Evolutionary conservation across 2,329 filamentous ascomycete species (phyloP).

Genomic region (Talaromyces sp.): DNA sequence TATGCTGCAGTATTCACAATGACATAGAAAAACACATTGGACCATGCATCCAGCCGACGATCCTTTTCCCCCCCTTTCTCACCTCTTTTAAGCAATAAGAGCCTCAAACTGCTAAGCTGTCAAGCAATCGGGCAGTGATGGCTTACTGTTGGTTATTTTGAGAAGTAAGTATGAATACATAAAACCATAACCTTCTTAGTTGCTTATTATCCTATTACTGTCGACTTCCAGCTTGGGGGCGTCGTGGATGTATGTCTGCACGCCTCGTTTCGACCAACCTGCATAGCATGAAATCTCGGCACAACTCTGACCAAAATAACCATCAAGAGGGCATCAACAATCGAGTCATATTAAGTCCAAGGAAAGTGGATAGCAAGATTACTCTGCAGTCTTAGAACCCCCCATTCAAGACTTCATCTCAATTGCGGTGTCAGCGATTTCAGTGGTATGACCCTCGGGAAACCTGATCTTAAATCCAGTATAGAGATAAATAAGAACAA

Average conservation of each 20-base stretch:
- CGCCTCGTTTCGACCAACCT: background rate
- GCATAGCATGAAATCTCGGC: background rate
- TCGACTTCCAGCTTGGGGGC: too few relatives aligned
- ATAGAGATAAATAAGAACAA: slow-evolving; percentile 18
- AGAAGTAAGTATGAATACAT: too few relatives aligned
- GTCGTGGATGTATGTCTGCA: background rate
- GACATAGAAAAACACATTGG: too few relatives aligned
- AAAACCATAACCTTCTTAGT: too few relatives aligned
- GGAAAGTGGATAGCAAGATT: background rate
- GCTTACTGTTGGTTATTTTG: too few relatives aligned
- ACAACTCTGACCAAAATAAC: background rate
- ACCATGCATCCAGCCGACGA: too few relatives aligned
- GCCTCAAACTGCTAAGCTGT: too few relatives aligned
- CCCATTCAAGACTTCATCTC: background rate
- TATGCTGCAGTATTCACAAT: too few relatives aligned
- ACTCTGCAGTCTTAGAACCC: background rate
- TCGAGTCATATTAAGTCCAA: background rate
- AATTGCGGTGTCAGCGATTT: background rate
- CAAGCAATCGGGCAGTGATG: too few relatives aligned
- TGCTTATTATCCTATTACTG: too few relatives aligned
- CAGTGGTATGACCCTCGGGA: background rate
- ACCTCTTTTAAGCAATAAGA: too few relatives aligned
- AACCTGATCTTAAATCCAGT: slow-evolving; percentile 16
- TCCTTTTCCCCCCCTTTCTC: too few relatives aligned
- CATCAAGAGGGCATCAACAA: background rate